Percentiles rank a stretch among this genome's conserved stretches.
Conservation (phyloP, 1,284 basidiomycete genomes). For the Pseudozyma flocculosa region DNA sequence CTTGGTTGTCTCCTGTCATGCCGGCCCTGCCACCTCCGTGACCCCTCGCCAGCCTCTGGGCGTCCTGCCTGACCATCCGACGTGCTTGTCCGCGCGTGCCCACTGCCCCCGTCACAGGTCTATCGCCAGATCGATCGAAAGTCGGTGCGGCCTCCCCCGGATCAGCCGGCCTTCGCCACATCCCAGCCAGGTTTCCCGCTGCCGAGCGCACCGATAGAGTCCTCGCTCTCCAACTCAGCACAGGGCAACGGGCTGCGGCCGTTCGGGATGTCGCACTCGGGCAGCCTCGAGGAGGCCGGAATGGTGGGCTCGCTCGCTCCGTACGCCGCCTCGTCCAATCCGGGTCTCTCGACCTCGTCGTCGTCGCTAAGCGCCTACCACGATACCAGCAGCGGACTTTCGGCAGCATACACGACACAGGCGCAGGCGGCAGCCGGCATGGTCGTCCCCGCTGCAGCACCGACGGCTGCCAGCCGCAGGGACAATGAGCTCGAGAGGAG, state of each 20-base stretch:
- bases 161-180: conserved; percentile 20
- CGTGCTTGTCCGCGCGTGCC: not conserved
- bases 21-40: not conserved
- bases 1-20: conserved; percentile 53
- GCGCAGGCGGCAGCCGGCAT: conserved; percentile 15
- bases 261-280: not conserved
- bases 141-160: conserved; percentile 19
- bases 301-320: not conserved
- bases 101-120: too few species aligned
- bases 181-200: conserved; percentile 14
- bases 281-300: not conserved
- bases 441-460: conserved; percentile 9
- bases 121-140: conserved; percentile 53
- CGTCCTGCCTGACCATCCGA: too few species aligned
- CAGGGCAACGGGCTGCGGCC: not conserved
- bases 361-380: conserved; percentile 16
- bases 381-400: conserved; percentile 3
- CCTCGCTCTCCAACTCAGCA: too few species aligned
- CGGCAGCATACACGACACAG: not conserved
- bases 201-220: conserved; percentile 2
- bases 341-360: not conserved
- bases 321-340: not conserved
- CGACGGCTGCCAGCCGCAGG: conserved; percentile 3
- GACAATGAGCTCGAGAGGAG: conserved; percentile 39
- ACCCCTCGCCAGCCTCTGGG: too few species aligned